Evolutionary conservation across 805 yeast genomes (phyloP), one percentile per base, ranked within the genome.

Genomic region (Ogataea naganishii): DNA sequence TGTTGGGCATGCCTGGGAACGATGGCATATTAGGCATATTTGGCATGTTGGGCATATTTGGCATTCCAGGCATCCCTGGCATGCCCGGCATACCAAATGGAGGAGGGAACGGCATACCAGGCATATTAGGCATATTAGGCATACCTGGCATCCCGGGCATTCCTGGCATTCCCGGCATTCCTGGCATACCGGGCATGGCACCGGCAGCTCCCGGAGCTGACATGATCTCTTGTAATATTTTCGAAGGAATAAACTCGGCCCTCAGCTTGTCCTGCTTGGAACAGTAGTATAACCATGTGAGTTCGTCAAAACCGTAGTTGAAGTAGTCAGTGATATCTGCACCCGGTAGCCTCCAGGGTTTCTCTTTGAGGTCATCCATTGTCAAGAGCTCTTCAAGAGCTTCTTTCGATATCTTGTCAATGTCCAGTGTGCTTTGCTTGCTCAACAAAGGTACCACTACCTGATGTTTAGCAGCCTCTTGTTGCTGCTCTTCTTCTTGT

Each of bases 281-380:
- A 43, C 95, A 77, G 57, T 92, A 92, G 15, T 88, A 85, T 32
- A 81, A 75, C 99, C 99, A 92, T 11, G 96, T 81, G 41, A 82
- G 71, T 60, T 92, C 99, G 51, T 92, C 95, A 50, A 92, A 92
- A 2, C 98, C 98, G 48, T 76, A 92, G 58, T 92, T 92, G 66
- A 92, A 92, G 56, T 86, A 94, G 54, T 92, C 97, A 6, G 94
- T 72, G 23, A 84, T 60, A 56, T 92, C 96, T 4, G 95, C 95
- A 22, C 97, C 98, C 1, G 97, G 96, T 40, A 82, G 76, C 50
- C 98, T 72, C 99, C 99, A 92, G 7, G 99, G 99, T 59, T 94
- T 94, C 41, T 86, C 95, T 40, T 83, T 85, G 28, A 88, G 60
- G 31, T 77, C 80, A 36, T 80, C 89, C 8, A 89, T 66, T 36